These are phyloP conservation scores for Chenopodium album DNA, from an alignment of 148 eudicot genomes.

Conservation along the genomic window DNA sequence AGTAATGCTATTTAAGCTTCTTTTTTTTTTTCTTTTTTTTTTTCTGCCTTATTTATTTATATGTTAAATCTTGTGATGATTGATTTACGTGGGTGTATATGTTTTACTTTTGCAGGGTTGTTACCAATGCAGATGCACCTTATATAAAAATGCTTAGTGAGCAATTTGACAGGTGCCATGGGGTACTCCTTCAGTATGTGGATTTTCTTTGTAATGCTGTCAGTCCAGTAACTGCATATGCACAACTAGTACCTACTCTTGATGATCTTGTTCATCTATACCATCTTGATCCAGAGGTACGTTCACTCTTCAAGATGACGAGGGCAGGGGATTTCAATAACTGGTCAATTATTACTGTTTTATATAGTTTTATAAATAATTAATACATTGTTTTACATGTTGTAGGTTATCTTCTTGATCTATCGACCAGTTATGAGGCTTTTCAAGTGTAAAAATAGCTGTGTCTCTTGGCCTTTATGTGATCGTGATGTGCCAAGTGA, in stretches of 20 bases:
- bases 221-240: constrained; percentile 67
- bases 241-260: constrained; percentile 76
- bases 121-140: constrained; percentile 78
- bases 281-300: constrained; percentile 98
- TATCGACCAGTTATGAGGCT: constrained; percentile 98
- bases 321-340: neutral
- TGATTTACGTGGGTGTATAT: neutral
- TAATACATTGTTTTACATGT: neutral
- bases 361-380: neutral
- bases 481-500: constrained; percentile 40
- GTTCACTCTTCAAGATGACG: neutral
- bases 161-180: constrained; percentile 97
- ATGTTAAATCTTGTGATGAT: neutral
- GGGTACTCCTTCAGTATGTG: constrained; percentile 95
- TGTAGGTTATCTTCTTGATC: constrained; percentile 82
- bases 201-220: constrained; percentile 83
- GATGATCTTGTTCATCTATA: constrained; percentile 73
- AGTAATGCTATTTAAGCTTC: too few species aligned
- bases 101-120: constrained; percentile 55
- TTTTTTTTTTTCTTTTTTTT: too few species aligned
- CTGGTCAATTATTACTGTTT: too few species aligned
- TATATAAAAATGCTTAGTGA: constrained; percentile 95
- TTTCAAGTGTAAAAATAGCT: constrained; percentile 51
- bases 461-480: constrained; percentile 81
- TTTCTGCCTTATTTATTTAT: too few species aligned